Evolutionary conservation across 2,329 filamentous ascomycete species (phyloP).

Genomic region (Beauveria sp.): DNA sequence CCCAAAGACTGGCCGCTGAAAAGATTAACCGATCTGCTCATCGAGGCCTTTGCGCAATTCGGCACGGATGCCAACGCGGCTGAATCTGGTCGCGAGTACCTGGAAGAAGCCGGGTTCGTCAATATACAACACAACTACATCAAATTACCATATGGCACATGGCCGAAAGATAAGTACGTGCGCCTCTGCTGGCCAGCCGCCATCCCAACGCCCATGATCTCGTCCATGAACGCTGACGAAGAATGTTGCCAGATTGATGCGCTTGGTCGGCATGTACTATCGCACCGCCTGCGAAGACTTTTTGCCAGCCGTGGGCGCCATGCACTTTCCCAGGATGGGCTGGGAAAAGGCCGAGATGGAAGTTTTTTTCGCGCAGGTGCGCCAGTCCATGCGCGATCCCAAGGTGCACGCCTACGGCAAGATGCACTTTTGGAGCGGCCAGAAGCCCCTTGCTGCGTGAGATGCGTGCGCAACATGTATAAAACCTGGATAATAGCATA

Average conservation of each 20-base stretch:
- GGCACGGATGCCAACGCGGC: conserved; percentile 32
- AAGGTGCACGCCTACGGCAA: conserved; percentile 27
- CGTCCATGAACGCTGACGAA: background rate
- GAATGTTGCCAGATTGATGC: conserved; percentile 23
- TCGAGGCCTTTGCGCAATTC: conserved; percentile 29
- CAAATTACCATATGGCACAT: conserved; percentile 38
- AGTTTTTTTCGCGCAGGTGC: conserved; percentile 24
- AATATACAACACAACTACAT: conserved; percentile 30
- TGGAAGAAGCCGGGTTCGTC: conserved; percentile 30
- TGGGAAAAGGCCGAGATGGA: conserved; percentile 28
- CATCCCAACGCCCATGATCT: too few relatives aligned
- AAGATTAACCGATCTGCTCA: conserved; percentile 26
- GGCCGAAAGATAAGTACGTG: conserved; percentile 37
- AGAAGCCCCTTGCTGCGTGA: conserved; percentile 24
- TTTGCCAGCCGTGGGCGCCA: conserved; percentile 31
- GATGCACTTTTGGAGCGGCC: conserved; percentile 37
- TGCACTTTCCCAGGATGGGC: conserved; percentile 33
- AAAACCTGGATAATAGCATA: background rate
- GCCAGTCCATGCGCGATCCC: conserved; percentile 24
- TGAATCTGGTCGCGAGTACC: conserved; percentile 28
- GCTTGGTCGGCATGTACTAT: conserved; percentile 34
- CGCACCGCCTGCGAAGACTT: conserved; percentile 33
- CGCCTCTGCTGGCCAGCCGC: background rate
- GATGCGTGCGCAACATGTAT: background rate
- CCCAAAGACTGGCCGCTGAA: conserved; percentile 27